Conservation (phyloP, 441 rosid genomes). For the Pelargonium cotyledonis region DNA sequence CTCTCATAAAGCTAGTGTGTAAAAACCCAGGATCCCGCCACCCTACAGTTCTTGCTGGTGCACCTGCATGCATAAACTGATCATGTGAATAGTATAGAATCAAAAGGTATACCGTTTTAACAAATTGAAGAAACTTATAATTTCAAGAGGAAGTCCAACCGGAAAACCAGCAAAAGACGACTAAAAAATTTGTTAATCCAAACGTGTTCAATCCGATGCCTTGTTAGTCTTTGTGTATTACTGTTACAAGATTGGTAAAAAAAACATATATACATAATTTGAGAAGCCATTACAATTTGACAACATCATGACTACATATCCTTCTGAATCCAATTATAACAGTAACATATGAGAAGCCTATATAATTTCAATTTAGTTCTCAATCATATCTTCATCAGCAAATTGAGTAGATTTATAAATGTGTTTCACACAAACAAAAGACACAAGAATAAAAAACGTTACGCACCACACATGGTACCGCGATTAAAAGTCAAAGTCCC, state of each 20-base stretch:
- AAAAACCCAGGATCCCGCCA: conserved; percentile 93
- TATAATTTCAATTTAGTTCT: neutral
- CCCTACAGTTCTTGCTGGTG: conserved; percentile 85
- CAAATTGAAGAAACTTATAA: neutral
- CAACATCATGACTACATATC: neutral
- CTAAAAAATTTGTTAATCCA: neutral
- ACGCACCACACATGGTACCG: conserved; percentile 2
- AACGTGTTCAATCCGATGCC: too few relatives aligned
- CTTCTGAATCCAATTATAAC: neutral
- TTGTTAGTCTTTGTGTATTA: too few relatives aligned
- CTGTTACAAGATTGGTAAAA: neutral
- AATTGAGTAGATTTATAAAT: neutral
- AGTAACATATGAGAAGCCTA: neutral
- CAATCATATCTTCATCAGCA: neutral
- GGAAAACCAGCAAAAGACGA: neutral
- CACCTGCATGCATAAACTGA: conserved; percentile 32
- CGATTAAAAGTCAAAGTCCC: conserved; percentile 21
- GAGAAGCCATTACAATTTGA: too few relatives aligned
- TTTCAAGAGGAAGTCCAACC: neutral
- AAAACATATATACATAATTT: too few relatives aligned
- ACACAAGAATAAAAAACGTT: neutral
- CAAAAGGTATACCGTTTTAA: neutral
- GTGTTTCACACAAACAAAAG: neutral
- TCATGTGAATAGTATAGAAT: neutral
- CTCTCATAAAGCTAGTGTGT: conserved; percentile 72